phyloP scores from a whole-genome alignment of 2,329 filamentous ascomycete species.

The Colletotrichum chlorophyti region DNA sequence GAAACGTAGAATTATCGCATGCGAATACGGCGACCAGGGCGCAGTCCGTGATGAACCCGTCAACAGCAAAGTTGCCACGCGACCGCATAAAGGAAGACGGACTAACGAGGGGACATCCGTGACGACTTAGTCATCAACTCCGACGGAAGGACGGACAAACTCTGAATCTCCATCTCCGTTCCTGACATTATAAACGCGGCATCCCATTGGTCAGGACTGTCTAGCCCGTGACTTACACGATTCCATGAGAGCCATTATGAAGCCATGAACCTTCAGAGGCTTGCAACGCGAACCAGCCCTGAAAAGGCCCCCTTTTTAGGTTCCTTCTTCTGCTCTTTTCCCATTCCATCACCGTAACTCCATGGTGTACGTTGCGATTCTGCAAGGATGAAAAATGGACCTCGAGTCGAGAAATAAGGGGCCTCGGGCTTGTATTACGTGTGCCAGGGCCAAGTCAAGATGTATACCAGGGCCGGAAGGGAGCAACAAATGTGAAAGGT shows the following conservation, averaged over 20 bases:
- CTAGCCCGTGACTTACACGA: slow-evolving; percentile 25
- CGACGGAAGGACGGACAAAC: slow-evolving; percentile 20
- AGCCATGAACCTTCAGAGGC: slow-evolving; percentile 3
- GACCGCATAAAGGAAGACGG: too few relatives aligned
- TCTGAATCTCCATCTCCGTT: slow-evolving; percentile 1
- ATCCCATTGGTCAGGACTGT: slow-evolving; percentile 8
- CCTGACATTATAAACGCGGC: neutral
- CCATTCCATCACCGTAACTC: neutral
- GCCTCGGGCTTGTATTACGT: slow-evolving; percentile 56
- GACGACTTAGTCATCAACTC: slow-evolving; percentile 16
- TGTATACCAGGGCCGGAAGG: slow-evolving; percentile 51
- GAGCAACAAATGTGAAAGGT: slow-evolving; percentile 55
- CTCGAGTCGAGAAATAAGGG: slow-evolving; percentile 41
- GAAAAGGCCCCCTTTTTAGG: neutral
- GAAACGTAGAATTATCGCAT: too few relatives aligned
- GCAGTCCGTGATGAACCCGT: neutral
- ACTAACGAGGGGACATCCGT: too few relatives aligned
- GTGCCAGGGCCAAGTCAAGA: slow-evolving; percentile 59
- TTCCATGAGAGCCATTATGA: slow-evolving; percentile 7
- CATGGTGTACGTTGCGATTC: neutral
- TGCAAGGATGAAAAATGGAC: slow-evolving; percentile 9
- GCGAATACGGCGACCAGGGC: slow-evolving; percentile 5
- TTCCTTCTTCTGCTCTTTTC: neutral
- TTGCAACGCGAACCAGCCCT: slow-evolving; percentile 11
- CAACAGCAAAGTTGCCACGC: neutral